phyloP scores from a whole-genome alignment of 331 rosid species.

The Rosa hybrid region DNA sequence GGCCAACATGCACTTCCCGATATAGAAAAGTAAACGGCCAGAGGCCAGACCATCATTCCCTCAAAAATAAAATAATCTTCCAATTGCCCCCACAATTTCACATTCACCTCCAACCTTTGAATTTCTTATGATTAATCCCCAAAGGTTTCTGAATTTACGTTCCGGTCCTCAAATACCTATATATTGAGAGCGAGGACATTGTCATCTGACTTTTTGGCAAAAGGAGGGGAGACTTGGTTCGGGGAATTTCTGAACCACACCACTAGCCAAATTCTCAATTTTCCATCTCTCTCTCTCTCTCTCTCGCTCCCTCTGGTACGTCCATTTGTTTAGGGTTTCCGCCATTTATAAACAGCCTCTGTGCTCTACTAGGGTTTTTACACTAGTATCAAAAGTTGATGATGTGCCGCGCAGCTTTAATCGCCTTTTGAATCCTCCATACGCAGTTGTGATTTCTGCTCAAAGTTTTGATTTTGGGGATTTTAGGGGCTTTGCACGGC shows the following conservation, averaged over 20 bases:
- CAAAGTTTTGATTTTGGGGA: conserved; percentile 3
- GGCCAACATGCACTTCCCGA: background rate
- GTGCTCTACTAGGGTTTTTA: background rate
- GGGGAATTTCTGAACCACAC: conserved; percentile 29
- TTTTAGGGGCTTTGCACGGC: background rate
- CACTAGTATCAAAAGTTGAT: background rate
- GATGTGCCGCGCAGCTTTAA: background rate
- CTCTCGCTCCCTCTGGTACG: conserved; percentile 28
- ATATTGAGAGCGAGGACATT: conserved; percentile 17
- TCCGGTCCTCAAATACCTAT: conserved; percentile 26
- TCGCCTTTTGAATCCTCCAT: background rate
- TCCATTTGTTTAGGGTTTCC: conserved; percentile 34
- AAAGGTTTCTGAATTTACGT: background rate
- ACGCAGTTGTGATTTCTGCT: background rate
- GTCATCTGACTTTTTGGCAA: background rate
- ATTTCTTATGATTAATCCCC: background rate
- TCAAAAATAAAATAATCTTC: background rate
- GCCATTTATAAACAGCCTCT: background rate
- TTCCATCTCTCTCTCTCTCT: background rate
- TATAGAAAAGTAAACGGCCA: background rate
- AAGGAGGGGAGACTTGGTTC: conserved; percentile 4
- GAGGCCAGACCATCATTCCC: background rate
- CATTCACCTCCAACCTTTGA: background rate
- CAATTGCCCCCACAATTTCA: background rate
- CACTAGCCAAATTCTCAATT: conserved; percentile 11